Evolutionary conservation across 768 basidiomycete species (phyloP).

Genomic region (Amanita rubescens): DNA sequence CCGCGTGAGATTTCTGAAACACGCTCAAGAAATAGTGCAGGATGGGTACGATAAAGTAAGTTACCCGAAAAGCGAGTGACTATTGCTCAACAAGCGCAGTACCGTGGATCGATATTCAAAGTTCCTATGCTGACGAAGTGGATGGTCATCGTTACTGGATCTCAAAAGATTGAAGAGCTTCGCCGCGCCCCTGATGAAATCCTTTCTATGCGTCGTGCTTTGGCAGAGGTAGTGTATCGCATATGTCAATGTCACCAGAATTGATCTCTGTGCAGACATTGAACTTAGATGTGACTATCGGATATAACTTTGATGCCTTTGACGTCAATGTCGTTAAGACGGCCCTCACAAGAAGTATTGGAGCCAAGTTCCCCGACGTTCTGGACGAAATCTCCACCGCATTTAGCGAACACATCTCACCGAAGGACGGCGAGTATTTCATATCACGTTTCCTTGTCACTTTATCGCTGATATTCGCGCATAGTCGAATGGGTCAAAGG

Average conservation of each 20-base stretch:
- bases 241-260: too few relatives aligned
- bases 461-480: not conserved
- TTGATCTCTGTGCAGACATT: constrained; percentile 14
- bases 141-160: constrained; percentile 35
- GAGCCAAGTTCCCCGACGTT: constrained; percentile 17
- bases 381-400: constrained; percentile 17
- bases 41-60: constrained; percentile 27
- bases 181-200: constrained; percentile 37
- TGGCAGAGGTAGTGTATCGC: constrained; percentile 14
- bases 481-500: constrained; percentile 3
- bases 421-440: not conserved
- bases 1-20: constrained; percentile 16
- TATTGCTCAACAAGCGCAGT: constrained; percentile 9
- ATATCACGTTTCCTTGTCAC: too few relatives aligned
- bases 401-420: constrained; percentile 14
- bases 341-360: constrained; percentile 21
- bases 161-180: constrained; percentile 34
- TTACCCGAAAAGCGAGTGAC: not conserved
- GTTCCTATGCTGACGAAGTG: constrained; percentile 36
- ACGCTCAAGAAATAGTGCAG: constrained; percentile 18
- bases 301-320: constrained; percentile 16
- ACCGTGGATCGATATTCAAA: constrained; percentile 29
- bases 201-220: constrained; percentile 32
- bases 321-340: constrained; percentile 20
- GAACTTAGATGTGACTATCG: constrained; percentile 29